Conservation (phyloP, 345 rosid species). For the Passiflora organensis region DNA sequence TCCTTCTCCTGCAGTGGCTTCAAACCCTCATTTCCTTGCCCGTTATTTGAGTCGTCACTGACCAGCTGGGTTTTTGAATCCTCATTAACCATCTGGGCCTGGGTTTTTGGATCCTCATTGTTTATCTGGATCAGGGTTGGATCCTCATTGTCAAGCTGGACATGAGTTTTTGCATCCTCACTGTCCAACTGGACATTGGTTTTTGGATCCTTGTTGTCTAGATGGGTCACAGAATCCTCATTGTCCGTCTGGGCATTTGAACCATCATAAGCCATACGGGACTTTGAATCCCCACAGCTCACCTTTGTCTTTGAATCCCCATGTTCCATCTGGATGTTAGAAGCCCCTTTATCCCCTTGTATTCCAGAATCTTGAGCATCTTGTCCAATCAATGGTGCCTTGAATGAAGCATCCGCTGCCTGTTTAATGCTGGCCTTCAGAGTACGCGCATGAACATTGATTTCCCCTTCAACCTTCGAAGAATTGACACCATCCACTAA, state of each 20-base stretch:
- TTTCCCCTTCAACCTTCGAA: slow-evolving; percentile 23
- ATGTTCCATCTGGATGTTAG: not conserved
- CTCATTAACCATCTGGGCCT: slow-evolving; percentile 19
- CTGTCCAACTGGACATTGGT: not conserved
- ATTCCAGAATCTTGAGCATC: slow-evolving; percentile 28
- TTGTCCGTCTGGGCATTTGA: too few relatives aligned
- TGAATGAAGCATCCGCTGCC: slow-evolving; percentile 30
- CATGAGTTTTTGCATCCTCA: not conserved
- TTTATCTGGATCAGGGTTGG: not conserved
- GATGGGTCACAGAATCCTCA: too few relatives aligned
- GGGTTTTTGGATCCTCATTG: slow-evolving; percentile 2
- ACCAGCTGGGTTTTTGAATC: slow-evolving; percentile 25
- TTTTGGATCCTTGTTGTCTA: not conserved
- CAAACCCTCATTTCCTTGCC: slow-evolving; percentile 35
- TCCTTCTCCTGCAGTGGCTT: slow-evolving; percentile 36
- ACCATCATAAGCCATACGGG: too few relatives aligned
- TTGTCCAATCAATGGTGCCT: slow-evolving; percentile 27
- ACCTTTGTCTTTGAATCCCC: too few relatives aligned
- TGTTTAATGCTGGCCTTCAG: slow-evolving; percentile 18
- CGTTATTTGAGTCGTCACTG: slow-evolving; percentile 25
- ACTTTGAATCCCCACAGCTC: too few relatives aligned
- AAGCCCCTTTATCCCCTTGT: slow-evolving; percentile 12
- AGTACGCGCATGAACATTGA: slow-evolving; percentile 14
- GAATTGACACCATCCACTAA: slow-evolving; percentile 8
- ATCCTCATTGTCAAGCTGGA: not conserved